Evolutionary conservation across 257 asterid genomes (phyloP).

Genomic region (Solanum chilense): DNA sequence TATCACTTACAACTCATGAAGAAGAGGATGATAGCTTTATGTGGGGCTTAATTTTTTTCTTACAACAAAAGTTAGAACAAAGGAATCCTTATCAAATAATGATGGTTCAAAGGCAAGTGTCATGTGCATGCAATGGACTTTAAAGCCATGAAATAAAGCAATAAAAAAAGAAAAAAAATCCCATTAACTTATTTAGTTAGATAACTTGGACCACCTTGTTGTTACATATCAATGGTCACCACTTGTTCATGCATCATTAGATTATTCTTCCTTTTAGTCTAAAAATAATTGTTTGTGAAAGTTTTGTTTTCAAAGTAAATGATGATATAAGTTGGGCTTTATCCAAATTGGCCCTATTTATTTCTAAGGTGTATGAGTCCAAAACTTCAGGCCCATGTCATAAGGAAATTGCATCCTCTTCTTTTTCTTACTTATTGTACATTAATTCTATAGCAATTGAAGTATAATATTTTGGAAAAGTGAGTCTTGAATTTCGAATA

Average conservation of each 20-base stretch:
- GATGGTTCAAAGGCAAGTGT: slow-evolving; percentile 14
- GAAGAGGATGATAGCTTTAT: slow-evolving; percentile 13
- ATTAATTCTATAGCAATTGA: not conserved
- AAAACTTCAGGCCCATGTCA: not conserved
- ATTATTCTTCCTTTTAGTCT: not conserved
- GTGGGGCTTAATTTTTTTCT: slow-evolving; percentile 11
- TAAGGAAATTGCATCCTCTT: not conserved
- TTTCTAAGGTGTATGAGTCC: not conserved
- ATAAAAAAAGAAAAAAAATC: not conserved
- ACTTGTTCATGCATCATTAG: not conserved
- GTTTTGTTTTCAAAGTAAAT: not conserved
- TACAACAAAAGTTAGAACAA: not conserved
- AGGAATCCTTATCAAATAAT: slow-evolving; percentile 9
- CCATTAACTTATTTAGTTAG: not conserved
- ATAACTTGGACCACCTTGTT: slow-evolving; percentile 9
- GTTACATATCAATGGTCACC: not conserved
- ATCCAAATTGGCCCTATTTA: not conserved
- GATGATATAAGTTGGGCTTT: not conserved
- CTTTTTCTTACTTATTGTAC: not conserved
- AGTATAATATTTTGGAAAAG: no score
- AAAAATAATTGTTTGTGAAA: not conserved
- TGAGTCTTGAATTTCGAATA: not conserved
- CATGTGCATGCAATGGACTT: slow-evolving; percentile 19
- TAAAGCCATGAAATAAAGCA: slow-evolving; percentile 8
- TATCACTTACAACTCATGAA: slow-evolving; percentile 18